Evolutionary conservation across 2,329 filamentous ascomycete species (phyloP).

Genomic region (Xylaria digitata): DNA sequence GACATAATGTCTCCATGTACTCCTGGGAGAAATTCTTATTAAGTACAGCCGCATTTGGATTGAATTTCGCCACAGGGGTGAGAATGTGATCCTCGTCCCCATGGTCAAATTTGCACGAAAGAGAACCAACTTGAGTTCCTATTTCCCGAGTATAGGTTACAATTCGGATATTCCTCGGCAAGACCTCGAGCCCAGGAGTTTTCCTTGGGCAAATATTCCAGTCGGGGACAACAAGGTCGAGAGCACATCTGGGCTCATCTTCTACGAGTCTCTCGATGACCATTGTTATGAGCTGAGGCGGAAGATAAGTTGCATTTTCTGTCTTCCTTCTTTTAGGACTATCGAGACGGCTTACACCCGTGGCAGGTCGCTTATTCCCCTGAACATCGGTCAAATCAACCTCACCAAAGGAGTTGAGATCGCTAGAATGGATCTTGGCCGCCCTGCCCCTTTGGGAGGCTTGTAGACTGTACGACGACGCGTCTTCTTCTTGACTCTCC

Average conservation of each 20-base stretch:
- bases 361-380: constrained; percentile 1
- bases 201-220: constrained; percentile 39
- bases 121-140: constrained; percentile 24
- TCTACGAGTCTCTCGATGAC: constrained; percentile 16
- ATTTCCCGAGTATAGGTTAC: constrained; percentile 40
- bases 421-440: not conserved
- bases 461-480: not conserved
- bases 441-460: not conserved
- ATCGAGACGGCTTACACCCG: not conserved
- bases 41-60: constrained; percentile 29
- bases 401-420: not conserved
- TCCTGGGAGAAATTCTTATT: constrained; percentile 34
- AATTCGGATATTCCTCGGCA: constrained; percentile 30
- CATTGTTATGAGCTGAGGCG: constrained; percentile 28
- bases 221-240: constrained; percentile 44
- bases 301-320: constrained; percentile 1
- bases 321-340: constrained; percentile 9
- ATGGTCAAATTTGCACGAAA: constrained; percentile 35
- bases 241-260: constrained; percentile 35
- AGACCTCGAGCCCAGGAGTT: constrained; percentile 18
- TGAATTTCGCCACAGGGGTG: constrained; percentile 36
- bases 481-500: not conserved
- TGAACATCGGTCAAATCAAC: not conserved
- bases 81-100: constrained; percentile 39
- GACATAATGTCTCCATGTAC: constrained; percentile 30